A percentile compares a stretch with the other conserved stretches of the same genome.
Evolutionary conservation across 1,139 yeast genomes (phyloP).

Genomic region (Blastobotrys apis): DNA sequence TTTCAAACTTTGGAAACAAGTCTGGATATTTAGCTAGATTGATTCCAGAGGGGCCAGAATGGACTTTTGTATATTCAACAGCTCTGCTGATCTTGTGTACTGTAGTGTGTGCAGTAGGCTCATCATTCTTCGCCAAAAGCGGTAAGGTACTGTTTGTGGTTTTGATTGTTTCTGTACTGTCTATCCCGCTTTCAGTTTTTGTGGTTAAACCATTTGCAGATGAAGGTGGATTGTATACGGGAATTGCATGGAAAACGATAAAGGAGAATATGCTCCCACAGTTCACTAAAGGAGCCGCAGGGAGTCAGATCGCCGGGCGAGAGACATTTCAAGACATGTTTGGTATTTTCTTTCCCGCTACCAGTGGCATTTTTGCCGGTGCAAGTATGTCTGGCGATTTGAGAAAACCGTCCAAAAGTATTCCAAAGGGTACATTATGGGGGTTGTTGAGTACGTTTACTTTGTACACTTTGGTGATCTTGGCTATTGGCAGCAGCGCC

Average conservation of each 20-base stretch:
- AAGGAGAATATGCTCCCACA: slow-evolving; percentile 65
- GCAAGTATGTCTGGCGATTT: slow-evolving; percentile 98
- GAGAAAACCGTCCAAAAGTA: slow-evolving; percentile 75
- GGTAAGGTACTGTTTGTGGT: slow-evolving; percentile 71
- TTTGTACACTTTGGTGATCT: slow-evolving; percentile 68
- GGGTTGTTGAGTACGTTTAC: slow-evolving; percentile 73
- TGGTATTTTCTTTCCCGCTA: slow-evolving; percentile 96
- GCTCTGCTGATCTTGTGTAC: slow-evolving; percentile 67
- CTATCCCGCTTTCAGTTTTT: slow-evolving; percentile 75
- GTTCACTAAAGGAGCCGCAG: slow-evolving; percentile 89
- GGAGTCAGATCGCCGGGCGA: slow-evolving; percentile 59
- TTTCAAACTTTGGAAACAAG: slow-evolving; percentile 56
- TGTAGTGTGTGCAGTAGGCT: slow-evolving; percentile 71
- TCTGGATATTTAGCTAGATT: slow-evolving; percentile 53
- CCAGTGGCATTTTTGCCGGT: slow-evolving; percentile 98
- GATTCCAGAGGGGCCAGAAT: slow-evolving; percentile 56
- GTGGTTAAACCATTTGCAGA: slow-evolving; percentile 57
- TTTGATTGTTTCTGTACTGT: slow-evolving; percentile 65
- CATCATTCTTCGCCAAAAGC: slow-evolving; percentile 76
- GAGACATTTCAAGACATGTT: slow-evolving; percentile 82
- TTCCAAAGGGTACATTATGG: slow-evolving; percentile 83
- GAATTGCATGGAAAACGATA: slow-evolving; percentile 65
- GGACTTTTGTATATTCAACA: slow-evolving; percentile 60
- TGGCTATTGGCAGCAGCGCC: slow-evolving; percentile 72
- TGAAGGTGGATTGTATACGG: slow-evolving; percentile 58